phyloP scores from a whole-genome alignment of 352 stramenopile genomes.

The Blastocystis sp. region DNA sequence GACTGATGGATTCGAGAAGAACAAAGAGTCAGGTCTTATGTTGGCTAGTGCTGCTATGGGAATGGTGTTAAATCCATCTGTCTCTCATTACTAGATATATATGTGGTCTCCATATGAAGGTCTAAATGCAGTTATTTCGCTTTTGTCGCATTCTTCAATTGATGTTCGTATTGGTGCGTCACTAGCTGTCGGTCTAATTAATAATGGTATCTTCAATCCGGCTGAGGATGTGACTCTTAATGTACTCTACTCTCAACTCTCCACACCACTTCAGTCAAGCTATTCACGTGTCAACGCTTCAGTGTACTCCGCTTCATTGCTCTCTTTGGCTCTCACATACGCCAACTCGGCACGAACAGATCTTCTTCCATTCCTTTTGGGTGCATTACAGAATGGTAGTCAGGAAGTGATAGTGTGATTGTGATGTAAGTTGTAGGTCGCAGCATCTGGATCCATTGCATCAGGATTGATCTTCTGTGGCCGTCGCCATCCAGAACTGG shows the following conservation, averaged over 20 bases:
- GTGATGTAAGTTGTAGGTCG: not conserved
- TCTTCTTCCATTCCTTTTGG: slow-evolving; percentile 1
- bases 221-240: slow-evolving; percentile 36
- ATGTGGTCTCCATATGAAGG: slow-evolving; percentile 33
- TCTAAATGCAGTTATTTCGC: slow-evolving; percentile 6
- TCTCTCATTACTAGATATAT: not conserved
- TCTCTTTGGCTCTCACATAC: slow-evolving; percentile 15
- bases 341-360: not conserved
- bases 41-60: not conserved
- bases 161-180: slow-evolving; percentile 18
- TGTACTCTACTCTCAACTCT: not conserved
- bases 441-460: not conserved
- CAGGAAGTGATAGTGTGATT: not conserved
- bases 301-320: not conserved
- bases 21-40: slow-evolving; percentile 33
- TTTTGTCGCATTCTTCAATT: not conserved
- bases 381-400: not conserved
- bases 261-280: not conserved
- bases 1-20: slow-evolving; percentile 46
- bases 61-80: not conserved
- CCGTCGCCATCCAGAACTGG: not conserved
- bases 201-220: not conserved
- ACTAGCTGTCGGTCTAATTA: slow-evolving; percentile 28
- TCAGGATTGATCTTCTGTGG: slow-evolving; percentile 48
- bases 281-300: not conserved